Conservation (phyloP, 75 land plant species). For the Cryptomeria japonica region DNA sequence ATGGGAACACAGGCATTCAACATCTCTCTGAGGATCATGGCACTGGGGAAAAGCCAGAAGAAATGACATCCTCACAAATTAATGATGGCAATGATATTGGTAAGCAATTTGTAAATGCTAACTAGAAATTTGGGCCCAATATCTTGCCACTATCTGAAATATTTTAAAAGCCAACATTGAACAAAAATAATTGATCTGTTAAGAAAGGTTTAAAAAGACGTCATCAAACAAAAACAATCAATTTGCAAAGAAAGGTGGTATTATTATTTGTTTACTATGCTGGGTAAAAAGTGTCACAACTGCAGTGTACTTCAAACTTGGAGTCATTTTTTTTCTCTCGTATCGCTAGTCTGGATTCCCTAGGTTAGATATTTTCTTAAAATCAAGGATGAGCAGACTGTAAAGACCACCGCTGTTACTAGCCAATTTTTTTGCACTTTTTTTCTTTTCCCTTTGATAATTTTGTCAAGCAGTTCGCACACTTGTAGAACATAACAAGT, state of each 20-base stretch:
- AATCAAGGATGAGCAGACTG: not conserved
- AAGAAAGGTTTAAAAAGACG: not conserved
- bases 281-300: not conserved
- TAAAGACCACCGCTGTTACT: no score
- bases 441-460: no score
- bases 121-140: not conserved
- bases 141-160: not conserved
- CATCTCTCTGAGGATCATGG: not conserved
- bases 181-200: not conserved
- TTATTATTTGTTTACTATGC: not conserved
- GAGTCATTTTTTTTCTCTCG: no score
- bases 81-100: not conserved
- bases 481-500: no score
- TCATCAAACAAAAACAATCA: not conserved
- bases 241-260: not conserved
- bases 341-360: not conserved
- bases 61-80: not conserved
- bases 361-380: not conserved
- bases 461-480: no score
- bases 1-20: slow-evolving; percentile 32
- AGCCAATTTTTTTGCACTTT: no score
- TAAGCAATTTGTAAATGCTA: not conserved
- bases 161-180: not conserved
- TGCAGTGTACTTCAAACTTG: not conserved
- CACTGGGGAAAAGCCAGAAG: slow-evolving; percentile 9